These are phyloP conservation scores for Rhizopus microsporus DNA, from an alignment of 371 early-diverging fungal genomes.

Conservation along the genomic window DNA sequence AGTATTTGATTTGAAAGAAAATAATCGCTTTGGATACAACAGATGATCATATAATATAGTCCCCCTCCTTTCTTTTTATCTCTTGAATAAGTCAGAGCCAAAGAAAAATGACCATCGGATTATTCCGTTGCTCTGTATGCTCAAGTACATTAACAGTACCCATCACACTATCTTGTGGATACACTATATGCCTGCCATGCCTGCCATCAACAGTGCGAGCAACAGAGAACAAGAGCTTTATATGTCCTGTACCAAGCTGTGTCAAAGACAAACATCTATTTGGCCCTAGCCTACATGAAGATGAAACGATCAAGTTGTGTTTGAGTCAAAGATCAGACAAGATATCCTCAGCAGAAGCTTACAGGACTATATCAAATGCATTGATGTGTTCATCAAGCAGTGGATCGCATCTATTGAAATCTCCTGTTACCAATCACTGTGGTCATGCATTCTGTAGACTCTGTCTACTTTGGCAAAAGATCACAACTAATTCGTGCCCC, in stretches of 20 bases:
- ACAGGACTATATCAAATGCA: too few relatives aligned
- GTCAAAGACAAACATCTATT: conserved; percentile 31
- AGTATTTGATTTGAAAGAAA: too few relatives aligned
- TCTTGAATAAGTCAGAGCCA: too few relatives aligned
- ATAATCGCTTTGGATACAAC: too few relatives aligned
- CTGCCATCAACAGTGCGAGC: conserved; percentile 17
- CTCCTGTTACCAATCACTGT: conserved; percentile 69
- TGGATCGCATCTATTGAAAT: conserved; percentile 50
- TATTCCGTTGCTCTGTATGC: conserved; percentile 31
- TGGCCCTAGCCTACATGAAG: conserved; percentile 20
- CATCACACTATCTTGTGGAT: conserved; percentile 51
- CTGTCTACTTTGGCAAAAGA: conserved; percentile 45
- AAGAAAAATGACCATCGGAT: too few relatives aligned
- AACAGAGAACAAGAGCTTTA: conserved; percentile 16
- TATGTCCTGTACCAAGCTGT: conserved; percentile 34
- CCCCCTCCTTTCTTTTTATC: too few relatives aligned
- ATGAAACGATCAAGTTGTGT: background rate
- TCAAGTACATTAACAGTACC: conserved; percentile 30
- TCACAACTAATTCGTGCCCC: conserved; percentile 21
- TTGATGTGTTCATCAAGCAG: conserved; percentile 43
- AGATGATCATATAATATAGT: too few relatives aligned
- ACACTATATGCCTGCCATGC: conserved; percentile 42
- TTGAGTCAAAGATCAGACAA: background rate
- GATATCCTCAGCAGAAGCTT: too few relatives aligned
- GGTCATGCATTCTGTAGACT: conserved; percentile 72